These are phyloP conservation scores for Hymenoscyphus linearis DNA, from an alignment of 2,329 filamentous ascomycete species.

Conservation along the genomic window DNA sequence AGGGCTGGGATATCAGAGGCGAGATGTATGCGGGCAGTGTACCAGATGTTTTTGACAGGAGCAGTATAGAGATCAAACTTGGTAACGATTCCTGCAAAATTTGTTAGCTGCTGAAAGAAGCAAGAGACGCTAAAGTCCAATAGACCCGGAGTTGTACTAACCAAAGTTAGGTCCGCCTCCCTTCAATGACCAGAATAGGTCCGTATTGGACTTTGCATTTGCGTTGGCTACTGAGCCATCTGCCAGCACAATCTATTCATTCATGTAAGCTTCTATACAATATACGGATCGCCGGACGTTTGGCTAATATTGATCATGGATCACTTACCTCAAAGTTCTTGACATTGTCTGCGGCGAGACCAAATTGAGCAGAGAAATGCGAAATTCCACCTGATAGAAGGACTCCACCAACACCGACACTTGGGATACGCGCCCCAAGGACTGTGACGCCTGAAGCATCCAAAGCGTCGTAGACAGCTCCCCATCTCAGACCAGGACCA, in stretches of 20 bases:
- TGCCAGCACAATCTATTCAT: slow-evolving; percentile 27
- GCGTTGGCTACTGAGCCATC: slow-evolving; percentile 27
- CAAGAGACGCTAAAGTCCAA: neutral
- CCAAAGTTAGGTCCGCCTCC: slow-evolving; percentile 7
- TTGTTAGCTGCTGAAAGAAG: neutral
- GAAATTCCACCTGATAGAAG: slow-evolving; percentile 6
- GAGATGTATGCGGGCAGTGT: slow-evolving; percentile 1
- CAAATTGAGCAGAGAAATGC: slow-evolving; percentile 1
- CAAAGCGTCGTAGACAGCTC: slow-evolving; percentile 33
- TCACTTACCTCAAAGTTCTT: slow-evolving; percentile 7
- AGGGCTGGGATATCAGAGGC: slow-evolving; percentile 4
- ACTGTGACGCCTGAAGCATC: slow-evolving; percentile 29
- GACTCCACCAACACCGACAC: slow-evolving; percentile 7
- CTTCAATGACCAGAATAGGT: slow-evolving; percentile 41
- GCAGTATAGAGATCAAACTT: slow-evolving; percentile 40
- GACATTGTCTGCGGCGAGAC: slow-evolving; percentile 6
- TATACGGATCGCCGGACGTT: neutral
- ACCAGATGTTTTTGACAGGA: slow-evolving; percentile 17
- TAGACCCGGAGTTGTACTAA: neutral
- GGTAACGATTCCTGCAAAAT: slow-evolving; percentile 40
- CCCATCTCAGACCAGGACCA: slow-evolving; percentile 35
- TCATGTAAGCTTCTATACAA: neutral
- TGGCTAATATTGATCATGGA: neutral
- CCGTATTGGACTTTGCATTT: slow-evolving; percentile 40
- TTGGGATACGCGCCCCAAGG: neutral